Evolutionary conservation across 352 stramenopile genomes (phyloP), one percentile per base, ranked within the genome.

Genomic region (Pythium myriotylum): DNA sequence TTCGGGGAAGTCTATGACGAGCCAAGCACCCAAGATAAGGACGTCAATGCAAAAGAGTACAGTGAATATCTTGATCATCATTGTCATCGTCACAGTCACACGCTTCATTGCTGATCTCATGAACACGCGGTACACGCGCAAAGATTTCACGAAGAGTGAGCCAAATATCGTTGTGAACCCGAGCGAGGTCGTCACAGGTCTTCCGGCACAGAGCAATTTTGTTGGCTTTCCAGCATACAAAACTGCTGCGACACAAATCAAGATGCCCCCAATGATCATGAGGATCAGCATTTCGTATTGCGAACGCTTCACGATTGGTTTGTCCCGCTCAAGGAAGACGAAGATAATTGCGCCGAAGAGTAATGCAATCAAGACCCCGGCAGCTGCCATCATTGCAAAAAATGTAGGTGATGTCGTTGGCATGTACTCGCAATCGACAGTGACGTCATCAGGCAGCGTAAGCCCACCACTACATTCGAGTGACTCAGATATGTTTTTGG

Each of bases 101-200:
- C 61, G 58, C 29, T 80, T 80, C 13, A 76, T 32, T 5, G 65
- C 24, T 1, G 50, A 54, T 14, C 47, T 60, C 59, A 72, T 62
- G 43, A 80, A 80, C 2, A 80, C 59, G 9, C 71, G 59, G 47
- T 80, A 77, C 14, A 80, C 72, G 16, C 72, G 72, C 9, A 80
- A 32, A 20, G 68, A 77, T 43, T 80, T 80, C 46, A 75, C 63
- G 13, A 77, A 39, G 0, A 80, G 45, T 3, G 72, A 22, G 0
- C 65, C 65, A 23, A 80, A 80, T 16, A 71, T 68, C 14, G 56
- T 65, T 19, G 72, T 75, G 39, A 74, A 77, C 12, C 40, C 68
- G 1, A 65, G 3, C 17, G 68, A 68, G 0, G 48, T 54, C 6
- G 71, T 46, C 0, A 70, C 29, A 16, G 72, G 72, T 3, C 68